Base-by-base conservation (phyloP, 495 filamentous ascomycete species). In the Evansstolkia leycettana region DNA sequence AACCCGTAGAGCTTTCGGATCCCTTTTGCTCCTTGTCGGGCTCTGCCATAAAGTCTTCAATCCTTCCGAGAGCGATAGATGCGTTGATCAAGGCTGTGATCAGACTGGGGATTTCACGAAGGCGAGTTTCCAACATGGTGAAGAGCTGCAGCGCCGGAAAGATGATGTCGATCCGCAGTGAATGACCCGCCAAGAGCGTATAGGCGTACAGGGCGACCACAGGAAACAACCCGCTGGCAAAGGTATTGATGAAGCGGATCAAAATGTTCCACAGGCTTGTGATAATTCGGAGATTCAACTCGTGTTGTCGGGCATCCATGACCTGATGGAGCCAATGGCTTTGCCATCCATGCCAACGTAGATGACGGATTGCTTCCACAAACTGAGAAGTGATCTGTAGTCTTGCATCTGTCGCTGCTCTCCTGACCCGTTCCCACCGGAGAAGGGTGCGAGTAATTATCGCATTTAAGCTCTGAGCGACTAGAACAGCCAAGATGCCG, bases 271-370 rank as follows among this genome's bases (percentile, higher is more conserved):
- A 78, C 5, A 87, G 38, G 33, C 65, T 73, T 1, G 77, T 75
- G 2, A 77, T 54, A n/a, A 89, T 61, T 9, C 76, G 68, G 10
- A 79, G 57, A 17, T 70, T 63, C 36, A 92, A 39, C 47, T 92
- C 84, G 17, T 66, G 58, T 34, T 77, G 67, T 27, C 84, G 67
- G 15, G 76, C 69, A 34, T 75, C 66, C 72, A 89, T 75, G 39
- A 89, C 81, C 34, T 71, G 68, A 11, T 55, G 62, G 16, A 88
- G 71, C 84, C 84, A 92, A 31, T 76, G 67, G 34, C 74, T 67
- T 55, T 92, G 82, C 84, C 84, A 92, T 20, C 77, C 82, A 48
- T 92, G 88, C 78, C 81, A 92, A 9, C 84, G 73, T 14, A 92
- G 64, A 46, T 87, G 83, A n/a, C 84, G 73, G 25, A 89, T 84